Conservation (phyloP, 345 rosid species). For the Crucihimalaya himalaica region DNA sequence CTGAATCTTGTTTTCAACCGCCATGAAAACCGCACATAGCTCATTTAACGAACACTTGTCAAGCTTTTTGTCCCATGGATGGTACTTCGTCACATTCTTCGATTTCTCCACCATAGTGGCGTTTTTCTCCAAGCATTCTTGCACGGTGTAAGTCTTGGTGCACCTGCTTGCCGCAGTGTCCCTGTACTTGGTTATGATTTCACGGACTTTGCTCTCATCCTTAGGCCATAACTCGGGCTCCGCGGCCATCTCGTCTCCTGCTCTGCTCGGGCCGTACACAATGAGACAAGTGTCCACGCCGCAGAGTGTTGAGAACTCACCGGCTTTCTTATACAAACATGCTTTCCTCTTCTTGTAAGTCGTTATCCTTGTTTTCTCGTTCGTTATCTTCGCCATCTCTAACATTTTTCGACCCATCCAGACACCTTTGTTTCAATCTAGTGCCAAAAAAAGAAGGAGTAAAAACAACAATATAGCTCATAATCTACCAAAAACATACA, state of each 20-base stretch:
- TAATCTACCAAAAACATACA: not conserved
- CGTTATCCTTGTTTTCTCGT: constrained; percentile 43
- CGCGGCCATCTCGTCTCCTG: constrained; percentile 26
- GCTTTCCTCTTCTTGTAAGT: constrained; percentile 46
- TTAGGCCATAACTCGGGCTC: constrained; percentile 41
- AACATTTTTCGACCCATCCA: constrained; percentile 45
- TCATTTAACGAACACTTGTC: constrained; percentile 31
- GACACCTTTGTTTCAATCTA: not conserved
- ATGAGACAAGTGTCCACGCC: constrained; percentile 46
- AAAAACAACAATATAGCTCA: not conserved
- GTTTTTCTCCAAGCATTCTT: constrained; percentile 34
- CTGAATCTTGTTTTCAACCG: constrained; percentile 34
- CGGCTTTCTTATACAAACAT: constrained; percentile 44
- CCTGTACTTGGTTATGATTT: constrained; percentile 39
- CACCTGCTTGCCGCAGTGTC: constrained; percentile 28
- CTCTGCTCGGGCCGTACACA: constrained; percentile 40
- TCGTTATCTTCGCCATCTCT: constrained; percentile 35
- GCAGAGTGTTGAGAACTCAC: constrained; percentile 45
- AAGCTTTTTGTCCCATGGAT: constrained; percentile 35
- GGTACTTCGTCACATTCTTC: constrained; percentile 12
- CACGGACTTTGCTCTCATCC: constrained; percentile 27
- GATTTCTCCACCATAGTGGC: constrained; percentile 16
- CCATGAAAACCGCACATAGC: constrained; percentile 16
- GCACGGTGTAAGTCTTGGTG: constrained; percentile 28
- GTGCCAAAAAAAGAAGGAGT: not conserved